Base-by-base conservation (phyloP, 208 protist species). In the Kentomonas sorsogonicus region DNA sequence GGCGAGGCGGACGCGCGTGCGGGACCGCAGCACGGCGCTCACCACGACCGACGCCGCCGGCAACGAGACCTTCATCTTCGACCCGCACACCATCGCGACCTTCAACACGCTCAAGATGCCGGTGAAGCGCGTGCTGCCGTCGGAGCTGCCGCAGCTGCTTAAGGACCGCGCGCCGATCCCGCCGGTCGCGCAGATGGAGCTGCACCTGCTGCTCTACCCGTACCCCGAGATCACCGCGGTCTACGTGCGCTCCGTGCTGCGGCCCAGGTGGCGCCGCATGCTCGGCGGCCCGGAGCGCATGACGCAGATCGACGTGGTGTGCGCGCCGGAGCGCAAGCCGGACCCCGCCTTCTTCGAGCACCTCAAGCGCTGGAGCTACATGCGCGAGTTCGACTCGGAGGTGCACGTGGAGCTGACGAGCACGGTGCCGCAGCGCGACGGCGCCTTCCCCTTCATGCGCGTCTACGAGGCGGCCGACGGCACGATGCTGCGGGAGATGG, bases 251-350 rank as follows among this genome's bases (percentile, higher is more conserved):
- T 87, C 85, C 4, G 68, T 92, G 47, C 75, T 88, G 36, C 73
- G 75, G 13, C 79, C 89, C 33, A 70, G 65, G 6, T 91, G 88
- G 83, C 54, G 69, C n/a, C 74, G 75, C 31, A 65, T 93, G 39
- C 41, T 89, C 30, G 83, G 84, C 15, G 73, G 63, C 1, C 40
- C 79, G 23, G 68, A 88, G 59, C 82, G 74, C 50, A 74, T 89
- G 67, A 92, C 88, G 1, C 84, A 89, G 61, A 89, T 95, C 48
- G 88, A 95, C 53, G 77, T 95, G 3, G 74, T 95, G 20, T 56
- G 72, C 51, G 56, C 62, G 13, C 43, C 66, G 10, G 60, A 31
- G 16, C 27, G 29, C 38, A 85, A 84, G 54, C 74, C 79, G 2
- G 52, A 72, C 51, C 40, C 53, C 26, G 69, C 51, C 6, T 85